These are phyloP conservation scores for Mariannaea elegans DNA, from an alignment of 2,329 filamentous ascomycete genomes.

Conservation along the genomic window DNA sequence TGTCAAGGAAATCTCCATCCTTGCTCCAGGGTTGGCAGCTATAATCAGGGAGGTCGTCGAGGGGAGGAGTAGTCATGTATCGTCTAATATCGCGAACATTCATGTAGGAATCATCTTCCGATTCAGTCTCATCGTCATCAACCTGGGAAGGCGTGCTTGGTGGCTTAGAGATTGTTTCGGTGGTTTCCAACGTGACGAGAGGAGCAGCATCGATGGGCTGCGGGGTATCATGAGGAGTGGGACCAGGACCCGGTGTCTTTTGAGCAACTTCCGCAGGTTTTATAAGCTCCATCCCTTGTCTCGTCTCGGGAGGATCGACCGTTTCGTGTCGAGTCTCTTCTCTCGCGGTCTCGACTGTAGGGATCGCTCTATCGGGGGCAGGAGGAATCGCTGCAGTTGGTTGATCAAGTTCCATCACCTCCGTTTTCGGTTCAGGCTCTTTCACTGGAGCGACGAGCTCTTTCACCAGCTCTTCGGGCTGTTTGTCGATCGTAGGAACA, in stretches of 20 bases:
- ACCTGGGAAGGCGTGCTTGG: slow-evolving; percentile 60
- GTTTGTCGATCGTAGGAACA: neutral
- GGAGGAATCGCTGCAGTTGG: slow-evolving; percentile 18
- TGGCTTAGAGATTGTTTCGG: slow-evolving; percentile 44
- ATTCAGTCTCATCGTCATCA: slow-evolving; percentile 63
- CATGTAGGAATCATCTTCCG: slow-evolving; percentile 61
- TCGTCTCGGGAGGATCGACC: neutral
- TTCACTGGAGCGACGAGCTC: slow-evolving; percentile 14
- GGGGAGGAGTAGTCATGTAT: slow-evolving; percentile 62
- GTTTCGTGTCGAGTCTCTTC: slow-evolving; percentile 1
- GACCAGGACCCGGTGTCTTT: neutral
- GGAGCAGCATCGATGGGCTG: slow-evolving; percentile 13
- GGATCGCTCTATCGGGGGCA: slow-evolving; percentile 16
- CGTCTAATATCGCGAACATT: slow-evolving; percentile 60
- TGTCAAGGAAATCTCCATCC: slow-evolving; percentile 55
- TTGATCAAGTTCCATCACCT: slow-evolving; percentile 53
- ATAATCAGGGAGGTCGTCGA: slow-evolving; percentile 62
- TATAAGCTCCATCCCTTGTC: slow-evolving; percentile 4
- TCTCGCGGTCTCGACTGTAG: slow-evolving; percentile 6
- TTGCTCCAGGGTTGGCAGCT: slow-evolving; percentile 57
- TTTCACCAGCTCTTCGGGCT: neutral
- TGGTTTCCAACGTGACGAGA: slow-evolving; percentile 37
- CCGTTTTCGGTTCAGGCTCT: slow-evolving; percentile 48
- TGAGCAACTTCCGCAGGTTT: slow-evolving; percentile 8
- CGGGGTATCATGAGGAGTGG: slow-evolving; percentile 3